Percentiles rank a stretch among this genome's conserved stretches.
These are phyloP conservation scores for Penicillium roqueforti DNA, from an alignment of 495 filamentous ascomycete species.

Conservation along the genomic window DNA sequence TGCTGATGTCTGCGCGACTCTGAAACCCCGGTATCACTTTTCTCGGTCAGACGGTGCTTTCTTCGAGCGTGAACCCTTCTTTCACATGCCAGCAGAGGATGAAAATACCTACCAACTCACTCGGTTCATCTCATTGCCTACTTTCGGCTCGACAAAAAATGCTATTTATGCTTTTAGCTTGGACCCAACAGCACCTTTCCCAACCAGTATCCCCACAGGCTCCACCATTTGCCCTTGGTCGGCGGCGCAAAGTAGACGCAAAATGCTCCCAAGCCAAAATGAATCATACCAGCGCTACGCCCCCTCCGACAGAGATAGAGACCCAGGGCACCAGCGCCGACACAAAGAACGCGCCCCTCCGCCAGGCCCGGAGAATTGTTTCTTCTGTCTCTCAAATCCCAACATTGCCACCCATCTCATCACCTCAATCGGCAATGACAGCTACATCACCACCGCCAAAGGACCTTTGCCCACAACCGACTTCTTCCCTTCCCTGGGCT, in stretches of 20 bases:
- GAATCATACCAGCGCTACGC: constrained; percentile 62
- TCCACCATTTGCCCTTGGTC: constrained; percentile 68
- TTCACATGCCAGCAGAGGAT: constrained; percentile 58
- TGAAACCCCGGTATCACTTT: constrained; percentile 90
- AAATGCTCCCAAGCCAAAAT: constrained; percentile 44
- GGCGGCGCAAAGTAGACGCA: constrained; percentile 54
- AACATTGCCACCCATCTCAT: constrained; percentile 82
- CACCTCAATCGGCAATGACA: constrained; percentile 75
- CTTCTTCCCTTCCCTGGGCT: constrained; percentile 65
- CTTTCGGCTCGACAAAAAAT: constrained; percentile 71
- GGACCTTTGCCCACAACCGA: constrained; percentile 70
- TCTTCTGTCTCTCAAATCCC: constrained; percentile 89
- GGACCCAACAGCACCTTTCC: constrained; percentile 54
- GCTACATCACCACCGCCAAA: constrained; percentile 88
- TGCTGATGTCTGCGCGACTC: constrained; percentile 65
- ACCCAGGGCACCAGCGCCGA: constrained; percentile 27
- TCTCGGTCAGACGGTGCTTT: constrained; percentile 62
- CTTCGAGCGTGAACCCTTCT: constrained; percentile 92
- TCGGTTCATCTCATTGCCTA: constrained; percentile 82
- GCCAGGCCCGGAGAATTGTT: constrained; percentile 74
- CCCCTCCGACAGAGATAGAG: constrained; percentile 28
- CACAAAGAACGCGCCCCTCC: constrained; percentile 56
- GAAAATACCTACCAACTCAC: constrained; percentile 58
- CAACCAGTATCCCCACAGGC: constrained; percentile 56
- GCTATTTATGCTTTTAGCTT: constrained; percentile 87